A percentile compares a stretch with the other conserved stretches of the same genome.
Conservation (phyloP, 352 stramenopile genomes). For the Bremia lactucae region DNA sequence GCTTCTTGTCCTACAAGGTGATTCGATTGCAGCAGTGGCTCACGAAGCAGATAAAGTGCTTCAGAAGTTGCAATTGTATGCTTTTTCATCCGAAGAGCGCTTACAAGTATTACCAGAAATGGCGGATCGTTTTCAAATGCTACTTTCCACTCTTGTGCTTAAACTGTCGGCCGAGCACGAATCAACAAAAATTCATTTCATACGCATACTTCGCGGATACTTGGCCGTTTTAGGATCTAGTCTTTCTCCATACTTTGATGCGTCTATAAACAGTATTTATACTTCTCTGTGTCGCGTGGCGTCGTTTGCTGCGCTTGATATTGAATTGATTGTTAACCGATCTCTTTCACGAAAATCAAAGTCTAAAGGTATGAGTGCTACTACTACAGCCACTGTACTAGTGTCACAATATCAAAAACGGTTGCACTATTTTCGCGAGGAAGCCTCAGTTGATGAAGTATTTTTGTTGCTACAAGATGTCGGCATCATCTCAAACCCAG, state of each 20-base stretch:
- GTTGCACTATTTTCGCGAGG: slow-evolving; percentile 58
- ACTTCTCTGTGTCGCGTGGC: slow-evolving; percentile 36
- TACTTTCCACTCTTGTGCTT: slow-evolving; percentile 55
- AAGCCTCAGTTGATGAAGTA: slow-evolving; percentile 39
- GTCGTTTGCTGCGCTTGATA: slow-evolving; percentile 57
- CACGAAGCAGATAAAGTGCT: slow-evolving; percentile 17
- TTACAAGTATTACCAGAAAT: slow-evolving; percentile 50
- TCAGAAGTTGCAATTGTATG: slow-evolving; percentile 21
- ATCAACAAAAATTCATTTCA: slow-evolving; percentile 34
- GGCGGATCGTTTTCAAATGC: slow-evolving; percentile 54
- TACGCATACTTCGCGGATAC: slow-evolving; percentile 68
- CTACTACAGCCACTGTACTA: slow-evolving; percentile 10
- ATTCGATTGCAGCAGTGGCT: slow-evolving; percentile 32
- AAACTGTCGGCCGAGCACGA: slow-evolving; percentile 57
- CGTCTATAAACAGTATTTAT: slow-evolving; percentile 36
- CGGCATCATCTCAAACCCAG: slow-evolving; percentile 35
- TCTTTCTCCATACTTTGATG: slow-evolving; percentile 39
- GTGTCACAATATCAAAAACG: slow-evolving; percentile 76
- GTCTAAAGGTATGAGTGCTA: neutral
- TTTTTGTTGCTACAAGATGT: slow-evolving; percentile 39
- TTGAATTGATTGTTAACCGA: slow-evolving; percentile 61
- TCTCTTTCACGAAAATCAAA: slow-evolving; percentile 8
- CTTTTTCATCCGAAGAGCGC: slow-evolving; percentile 34
- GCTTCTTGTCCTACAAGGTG: slow-evolving; percentile 51
- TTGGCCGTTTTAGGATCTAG: slow-evolving; percentile 31